Evolutionary conservation across 2,329 filamentous ascomycete genomes (phyloP).

Genomic region (Amphichorda felina): DNA sequence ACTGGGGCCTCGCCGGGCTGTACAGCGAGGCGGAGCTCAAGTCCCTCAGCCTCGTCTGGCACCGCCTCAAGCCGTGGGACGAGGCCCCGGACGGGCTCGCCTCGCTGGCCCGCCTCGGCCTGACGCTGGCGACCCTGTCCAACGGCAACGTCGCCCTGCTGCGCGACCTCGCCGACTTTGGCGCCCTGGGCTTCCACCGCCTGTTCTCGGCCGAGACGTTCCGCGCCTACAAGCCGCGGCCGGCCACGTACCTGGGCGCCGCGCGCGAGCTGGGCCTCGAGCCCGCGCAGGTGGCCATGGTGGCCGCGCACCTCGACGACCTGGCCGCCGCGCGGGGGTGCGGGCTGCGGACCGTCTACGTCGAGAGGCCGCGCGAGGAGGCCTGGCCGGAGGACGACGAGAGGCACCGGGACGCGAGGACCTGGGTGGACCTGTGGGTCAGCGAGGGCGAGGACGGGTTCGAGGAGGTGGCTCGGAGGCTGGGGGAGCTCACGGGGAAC

Average conservation of each 20-base stretch:
- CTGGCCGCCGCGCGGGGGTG: conserved; percentile 50
- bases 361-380: conserved; percentile 59
- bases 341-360: conserved; percentile 62
- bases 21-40: conserved; percentile 52
- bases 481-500: conserved; percentile 9
- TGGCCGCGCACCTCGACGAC: conserved; percentile 64
- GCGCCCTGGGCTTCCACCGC: conserved; percentile 46
- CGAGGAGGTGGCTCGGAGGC: conserved; percentile 13
- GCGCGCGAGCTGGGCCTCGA: conserved; percentile 42
- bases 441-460: conserved; percentile 18
- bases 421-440: conserved; percentile 28
- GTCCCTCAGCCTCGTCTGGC: conserved; percentile 58
- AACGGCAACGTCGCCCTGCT: conserved; percentile 65
- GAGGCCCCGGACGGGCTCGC: conserved; percentile 48
- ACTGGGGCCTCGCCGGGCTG: conserved; percentile 43
- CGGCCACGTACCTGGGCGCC: conserved; percentile 57
- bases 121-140: conserved; percentile 55
- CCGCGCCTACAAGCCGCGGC: conserved; percentile 61
- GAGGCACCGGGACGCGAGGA: conserved; percentile 35
- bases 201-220: conserved; percentile 61
- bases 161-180: conserved; percentile 47
- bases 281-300: conserved; percentile 57
- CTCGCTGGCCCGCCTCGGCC: conserved; percentile 28
- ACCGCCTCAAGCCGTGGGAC: conserved; percentile 56
- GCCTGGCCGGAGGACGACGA: conserved; percentile 38